phyloP scores from a whole-genome alignment of 1,139 yeast species.

The Ogataea hybrid region DNA sequence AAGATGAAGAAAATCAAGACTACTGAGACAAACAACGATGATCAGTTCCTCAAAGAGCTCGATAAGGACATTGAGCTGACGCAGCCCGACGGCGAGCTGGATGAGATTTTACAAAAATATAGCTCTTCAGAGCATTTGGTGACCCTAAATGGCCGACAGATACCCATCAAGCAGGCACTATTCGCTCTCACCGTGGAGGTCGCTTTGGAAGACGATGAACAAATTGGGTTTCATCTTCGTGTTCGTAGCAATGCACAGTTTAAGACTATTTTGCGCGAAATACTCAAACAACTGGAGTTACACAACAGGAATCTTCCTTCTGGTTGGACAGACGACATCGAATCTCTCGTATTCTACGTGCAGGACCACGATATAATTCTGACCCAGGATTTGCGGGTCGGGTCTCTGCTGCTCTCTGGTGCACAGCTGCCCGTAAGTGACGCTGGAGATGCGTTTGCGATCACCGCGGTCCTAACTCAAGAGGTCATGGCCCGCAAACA shows the following conservation, averaged over 20 bases:
- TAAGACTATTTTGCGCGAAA: conserved; percentile 12
- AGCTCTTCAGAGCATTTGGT: conserved; percentile 13
- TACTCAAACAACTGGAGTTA: conserved; percentile 6
- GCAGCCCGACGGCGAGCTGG: conserved; percentile 12
- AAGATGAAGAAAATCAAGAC: conserved; percentile 1
- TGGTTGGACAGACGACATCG: conserved; percentile 7
- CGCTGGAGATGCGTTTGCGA: conserved; percentile 16
- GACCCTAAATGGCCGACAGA: conserved; percentile 14
- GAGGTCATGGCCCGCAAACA: conserved; percentile 15
- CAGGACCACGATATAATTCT: conserved; percentile 23
- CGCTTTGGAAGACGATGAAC: conserved; percentile 8
- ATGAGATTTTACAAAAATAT: conserved; percentile 17
- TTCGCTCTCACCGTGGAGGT: conserved; percentile 19
- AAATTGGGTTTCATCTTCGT: conserved; percentile 10
- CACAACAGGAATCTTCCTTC: conserved; percentile 9
- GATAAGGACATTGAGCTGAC: conserved; percentile 13
- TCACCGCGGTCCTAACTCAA: conserved; percentile 16
- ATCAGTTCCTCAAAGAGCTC: conserved; percentile 17
- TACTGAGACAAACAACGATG: conserved; percentile 12
- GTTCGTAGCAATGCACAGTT: conserved; percentile 15
- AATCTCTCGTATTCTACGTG: conserved; percentile 21
- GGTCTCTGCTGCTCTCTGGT: conserved; percentile 20
- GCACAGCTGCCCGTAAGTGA: conserved; percentile 13
- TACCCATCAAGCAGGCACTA: conserved; percentile 13
- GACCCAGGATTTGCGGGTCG: conserved; percentile 20